Conservation (phyloP, 306 rosid genomes). For the Sophora flavescens region DNA sequence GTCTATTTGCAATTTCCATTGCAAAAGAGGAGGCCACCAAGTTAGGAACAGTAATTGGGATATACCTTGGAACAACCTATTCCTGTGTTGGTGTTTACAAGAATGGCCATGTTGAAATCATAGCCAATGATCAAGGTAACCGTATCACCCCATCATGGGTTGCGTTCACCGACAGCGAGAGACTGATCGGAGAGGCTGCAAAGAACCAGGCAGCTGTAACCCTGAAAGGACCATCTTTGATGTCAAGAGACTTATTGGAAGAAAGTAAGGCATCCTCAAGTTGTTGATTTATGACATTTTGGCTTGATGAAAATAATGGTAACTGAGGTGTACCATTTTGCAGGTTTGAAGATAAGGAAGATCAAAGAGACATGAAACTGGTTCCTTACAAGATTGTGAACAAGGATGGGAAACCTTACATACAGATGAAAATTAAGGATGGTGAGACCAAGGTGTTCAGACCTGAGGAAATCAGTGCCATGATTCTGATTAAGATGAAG, state of each 20-base stretch:
- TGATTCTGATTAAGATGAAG: constrained; percentile 90
- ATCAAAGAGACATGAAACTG: constrained; percentile 88
- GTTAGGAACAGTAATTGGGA: constrained; percentile 95
- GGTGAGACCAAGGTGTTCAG: constrained; percentile 97
- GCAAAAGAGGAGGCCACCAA: constrained; percentile 92
- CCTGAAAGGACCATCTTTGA: constrained; percentile 95
- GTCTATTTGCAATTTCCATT: constrained; percentile 75
- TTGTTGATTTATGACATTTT: neutral
- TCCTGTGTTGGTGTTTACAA: constrained; percentile 98
- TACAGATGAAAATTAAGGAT: constrained; percentile 83
- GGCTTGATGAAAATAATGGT: constrained; percentile 14
- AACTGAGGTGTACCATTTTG: constrained; percentile 2
- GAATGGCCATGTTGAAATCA: constrained; percentile 97
- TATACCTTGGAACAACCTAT: constrained; percentile 95
- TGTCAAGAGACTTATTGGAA: constrained; percentile 96
- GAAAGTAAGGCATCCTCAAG: constrained; percentile 69
- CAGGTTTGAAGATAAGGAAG: constrained; percentile 95
- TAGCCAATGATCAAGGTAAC: constrained; percentile 99
- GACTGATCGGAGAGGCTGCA: constrained; percentile 99
- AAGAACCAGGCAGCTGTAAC: constrained; percentile 99
- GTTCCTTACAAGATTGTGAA: constrained; percentile 94
- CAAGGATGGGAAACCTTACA: constrained; percentile 96
- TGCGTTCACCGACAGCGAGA: constrained; percentile 84
- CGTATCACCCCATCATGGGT: constrained; percentile 99
- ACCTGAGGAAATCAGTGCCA: constrained; percentile 97